Evolutionary conservation across 345 rosid species (phyloP), one percentile per base, ranked within the genome.

Genomic region (Cardamine resedifolia): DNA sequence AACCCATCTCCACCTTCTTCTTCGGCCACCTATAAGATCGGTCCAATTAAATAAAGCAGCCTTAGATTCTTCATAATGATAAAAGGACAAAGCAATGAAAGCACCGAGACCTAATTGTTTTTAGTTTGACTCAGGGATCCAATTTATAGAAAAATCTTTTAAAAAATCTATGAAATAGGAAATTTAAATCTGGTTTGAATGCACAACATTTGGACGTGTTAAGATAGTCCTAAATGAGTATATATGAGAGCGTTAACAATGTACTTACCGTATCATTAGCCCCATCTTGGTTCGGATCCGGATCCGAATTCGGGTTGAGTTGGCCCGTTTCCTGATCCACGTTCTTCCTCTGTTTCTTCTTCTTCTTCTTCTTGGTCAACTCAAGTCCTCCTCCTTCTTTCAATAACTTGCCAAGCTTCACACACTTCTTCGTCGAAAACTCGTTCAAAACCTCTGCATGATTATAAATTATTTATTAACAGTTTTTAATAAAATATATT

Each of bases 401-500:
- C 84, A 88, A 64, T 73, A 88, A 55, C 74, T 85, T 90, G 27
- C 92, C 96, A 18, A 92, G 85, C 69, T 88, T 92, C 53, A 81
- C 85, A 59, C 91, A 82, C 60, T 86, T 92, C 78, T 90, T 92
- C 23, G 88, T 82, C 36, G 85, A 82, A 63, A 88, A 88, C 77
- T 86, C 92, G 52, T 88, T 90, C 83, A 90, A 66, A 38, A 90
- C 91, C 79, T 90, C 98, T 88, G 51, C 59, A 67, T 34, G 26
- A 33, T n/a, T n/a, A n/a, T 15, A 16, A 58, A 27, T 18, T 36
- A 3, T 36, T 33, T 43, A 15, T 43, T 15, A 20, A 31, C 20
- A 27, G 10, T n/a, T 9, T 56, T 9, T 36, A 39, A 15, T 21
- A 14, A 38, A 2, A 23, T 23, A 23, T 23, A 4, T 14, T 5